Evolutionary conservation across 257 asterid species (phyloP), one percentile per base, ranked within the genome.

Genomic region (Solanum piurae): DNA sequence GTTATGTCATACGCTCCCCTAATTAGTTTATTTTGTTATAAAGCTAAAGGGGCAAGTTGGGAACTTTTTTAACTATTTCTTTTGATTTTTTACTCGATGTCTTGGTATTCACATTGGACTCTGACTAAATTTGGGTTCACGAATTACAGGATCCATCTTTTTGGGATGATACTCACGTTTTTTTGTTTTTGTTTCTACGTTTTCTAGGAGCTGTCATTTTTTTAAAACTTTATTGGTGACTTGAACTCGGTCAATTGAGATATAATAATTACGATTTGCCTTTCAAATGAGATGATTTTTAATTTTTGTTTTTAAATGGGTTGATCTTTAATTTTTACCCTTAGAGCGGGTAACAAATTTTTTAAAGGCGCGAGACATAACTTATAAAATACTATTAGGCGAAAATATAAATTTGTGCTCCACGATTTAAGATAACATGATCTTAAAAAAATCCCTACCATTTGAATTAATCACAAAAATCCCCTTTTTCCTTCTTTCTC

Each of bases 1-100:
- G 40, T 37, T 52, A 52, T 55, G 4, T 38, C 66, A 75, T 76
- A 71, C 88, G 89, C 88, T 46, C 79, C n/a, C 2, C 5, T 58
- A 80, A 75, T 23, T 80, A 80, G 20, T 46, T 79, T 76, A 76
- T 62, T 23, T 23, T 23, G 29, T 9, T 62, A 23, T 23, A 62
- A 62, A 23, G 71, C 71, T 62, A 62, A 62, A n/a, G 71, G 29
- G 71, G 29, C 71, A n/a, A 62, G 6, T 23, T 62, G 7, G 71
- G 31, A 62, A 62, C 29, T 62, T 62, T 62, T 62, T 62, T 23
- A 9, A 62, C 23, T 23, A 52, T 52, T 52, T n/a, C 1, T 60
- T 60, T 60, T 60, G 6, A 4, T 62, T 62, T 0, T 10, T 23
- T 25, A 9, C 31, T 62, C 7, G 31, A 5, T 10, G 31, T 62